phyloP scores from a whole-genome alignment of 139 green algal species.

The Pleodorina starrii region DNA sequence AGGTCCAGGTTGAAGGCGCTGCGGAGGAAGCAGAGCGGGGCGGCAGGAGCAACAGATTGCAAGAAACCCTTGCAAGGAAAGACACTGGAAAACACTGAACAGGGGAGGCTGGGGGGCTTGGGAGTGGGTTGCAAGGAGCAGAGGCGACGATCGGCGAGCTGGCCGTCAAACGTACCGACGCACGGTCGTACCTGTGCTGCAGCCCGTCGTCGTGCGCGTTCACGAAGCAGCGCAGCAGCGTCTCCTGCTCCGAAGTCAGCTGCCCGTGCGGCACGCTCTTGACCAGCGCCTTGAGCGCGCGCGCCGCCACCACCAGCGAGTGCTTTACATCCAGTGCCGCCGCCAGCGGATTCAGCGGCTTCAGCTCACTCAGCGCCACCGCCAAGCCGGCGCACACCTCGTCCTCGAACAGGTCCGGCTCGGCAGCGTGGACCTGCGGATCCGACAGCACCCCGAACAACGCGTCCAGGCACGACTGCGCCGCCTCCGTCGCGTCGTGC shows the following conservation, averaged over 20 bases:
- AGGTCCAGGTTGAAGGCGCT: conserved; percentile 51
- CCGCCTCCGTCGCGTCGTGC: conserved; percentile 38
- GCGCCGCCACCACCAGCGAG: conserved; percentile 37
- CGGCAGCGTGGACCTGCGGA: not conserved
- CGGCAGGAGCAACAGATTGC: too few relatives aligned
- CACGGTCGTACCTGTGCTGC: conserved; percentile 37
- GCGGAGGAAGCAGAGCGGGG: not conserved
- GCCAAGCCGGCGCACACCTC: conserved; percentile 45
- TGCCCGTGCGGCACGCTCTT: conserved; percentile 18
- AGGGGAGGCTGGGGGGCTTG: too few relatives aligned
- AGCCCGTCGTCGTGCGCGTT: conserved; percentile 49
- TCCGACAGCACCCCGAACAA: conserved; percentile 18
- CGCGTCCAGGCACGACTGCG: conserved; percentile 41
- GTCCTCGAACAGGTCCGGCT: conserved; percentile 48
- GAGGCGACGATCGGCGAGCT: too few relatives aligned
- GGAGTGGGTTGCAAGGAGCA: too few relatives aligned
- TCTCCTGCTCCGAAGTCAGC: conserved; percentile 37
- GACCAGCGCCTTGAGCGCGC: conserved; percentile 33
- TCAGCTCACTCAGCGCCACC: conserved; percentile 25
- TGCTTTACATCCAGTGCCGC: conserved; percentile 33
- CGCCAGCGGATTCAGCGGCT: conserved; percentile 24
- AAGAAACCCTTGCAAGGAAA: too few relatives aligned
- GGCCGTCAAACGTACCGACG: not conserved
- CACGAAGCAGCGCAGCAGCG: conserved; percentile 43
- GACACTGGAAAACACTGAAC: too few relatives aligned